Conservation (phyloP, 257 asterid genomes). For the Solanum chiquidenum region DNA sequence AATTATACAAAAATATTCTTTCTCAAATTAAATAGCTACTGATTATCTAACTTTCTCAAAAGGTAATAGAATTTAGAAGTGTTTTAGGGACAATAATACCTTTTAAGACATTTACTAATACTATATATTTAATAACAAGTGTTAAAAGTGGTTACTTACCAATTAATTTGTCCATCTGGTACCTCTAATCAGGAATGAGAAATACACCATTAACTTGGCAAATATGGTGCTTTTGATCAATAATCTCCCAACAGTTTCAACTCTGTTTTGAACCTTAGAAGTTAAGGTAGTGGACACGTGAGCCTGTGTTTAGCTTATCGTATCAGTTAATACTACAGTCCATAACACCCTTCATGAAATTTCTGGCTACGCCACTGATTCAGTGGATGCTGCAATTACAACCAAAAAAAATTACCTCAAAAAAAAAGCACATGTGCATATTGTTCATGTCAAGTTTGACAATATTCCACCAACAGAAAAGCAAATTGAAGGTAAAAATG, state of each 20-base stretch:
- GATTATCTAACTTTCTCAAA: neutral
- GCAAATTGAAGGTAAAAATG: neutral
- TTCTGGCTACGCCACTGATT: neutral
- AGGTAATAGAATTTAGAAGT: neutral
- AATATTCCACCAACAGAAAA: neutral
- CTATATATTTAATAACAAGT: too few species aligned
- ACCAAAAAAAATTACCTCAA: neutral
- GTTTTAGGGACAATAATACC: neutral
- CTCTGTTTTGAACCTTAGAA: too few species aligned
- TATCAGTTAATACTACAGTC: too few species aligned
- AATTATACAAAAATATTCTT: neutral
- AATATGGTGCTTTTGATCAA: neutral
- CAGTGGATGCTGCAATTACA: neutral
- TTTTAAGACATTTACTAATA: neutral
- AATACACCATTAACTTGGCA: neutral
- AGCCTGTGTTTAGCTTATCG: neutral
- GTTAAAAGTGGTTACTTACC: neutral
- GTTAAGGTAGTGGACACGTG: neutral
- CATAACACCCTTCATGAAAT: too few species aligned
- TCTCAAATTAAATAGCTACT: neutral
- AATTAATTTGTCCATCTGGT: neutral
- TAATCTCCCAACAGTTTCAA: neutral
- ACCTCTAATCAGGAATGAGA: neutral
- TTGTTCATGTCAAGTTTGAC: neutral
- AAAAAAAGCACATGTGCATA: neutral